These are phyloP conservation scores for Coemansia sp. DNA, from an alignment of 192 early-diverging fungal genomes.

Conservation along the genomic window DNA sequence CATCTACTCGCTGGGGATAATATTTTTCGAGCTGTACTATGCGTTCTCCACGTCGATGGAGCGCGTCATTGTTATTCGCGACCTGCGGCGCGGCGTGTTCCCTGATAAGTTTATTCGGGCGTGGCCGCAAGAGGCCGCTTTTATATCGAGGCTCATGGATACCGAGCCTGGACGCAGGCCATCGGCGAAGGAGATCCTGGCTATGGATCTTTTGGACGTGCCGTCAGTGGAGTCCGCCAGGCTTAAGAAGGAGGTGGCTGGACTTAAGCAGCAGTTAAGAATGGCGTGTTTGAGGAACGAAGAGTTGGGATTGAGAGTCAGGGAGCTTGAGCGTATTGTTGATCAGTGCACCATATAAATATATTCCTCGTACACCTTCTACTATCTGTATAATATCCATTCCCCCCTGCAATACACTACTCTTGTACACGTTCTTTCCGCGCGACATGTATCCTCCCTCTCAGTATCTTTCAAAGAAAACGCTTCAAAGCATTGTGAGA, in stretches of 20 bases:
- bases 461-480: too few species aligned
- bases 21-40: slow-evolving; percentile 93
- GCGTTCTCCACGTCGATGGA: slow-evolving; percentile 93
- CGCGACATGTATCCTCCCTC: too few species aligned
- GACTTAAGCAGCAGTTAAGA: slow-evolving; percentile 44
- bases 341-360: slow-evolving; percentile 22
- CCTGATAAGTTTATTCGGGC: slow-evolving; percentile 62
- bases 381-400: too few species aligned
- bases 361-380: too few species aligned
- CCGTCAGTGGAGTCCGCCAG: slow-evolving; percentile 49
- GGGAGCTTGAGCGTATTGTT: slow-evolving; percentile 46
- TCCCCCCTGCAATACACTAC: too few species aligned
- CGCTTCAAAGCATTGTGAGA: too few species aligned
- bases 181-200: slow-evolving; percentile 65
- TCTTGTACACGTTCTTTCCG: too few species aligned
- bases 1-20: slow-evolving; percentile 94
- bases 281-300: slow-evolving; percentile 47
- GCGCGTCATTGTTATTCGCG: slow-evolving; percentile 67
- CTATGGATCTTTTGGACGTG: slow-evolving; percentile 67
- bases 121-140: slow-evolving; percentile 64
- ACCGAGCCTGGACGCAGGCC: slow-evolving; percentile 71
- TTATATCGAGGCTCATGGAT: slow-evolving; percentile 83
- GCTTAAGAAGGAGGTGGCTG: slow-evolving; percentile 36
- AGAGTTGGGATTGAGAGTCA: slow-evolving; percentile 43
- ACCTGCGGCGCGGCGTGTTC: slow-evolving; percentile 74